Evolutionary conservation across 805 yeast genomes (phyloP), one percentile per base, ranked within the genome.

Genomic region (Lipomyces mesembrius): DNA sequence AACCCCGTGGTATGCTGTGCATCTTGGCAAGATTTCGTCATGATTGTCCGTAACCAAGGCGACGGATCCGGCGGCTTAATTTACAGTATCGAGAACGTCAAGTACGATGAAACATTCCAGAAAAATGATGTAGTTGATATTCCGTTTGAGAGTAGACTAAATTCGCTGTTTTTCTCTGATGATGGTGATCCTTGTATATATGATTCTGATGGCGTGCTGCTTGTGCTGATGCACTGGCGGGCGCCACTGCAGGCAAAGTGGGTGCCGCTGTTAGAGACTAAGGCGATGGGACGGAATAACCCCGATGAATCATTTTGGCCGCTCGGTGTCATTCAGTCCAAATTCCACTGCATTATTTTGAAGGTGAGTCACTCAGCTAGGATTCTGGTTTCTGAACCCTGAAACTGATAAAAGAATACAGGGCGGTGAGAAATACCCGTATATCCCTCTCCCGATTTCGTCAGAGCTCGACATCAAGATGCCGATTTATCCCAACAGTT

Each of bases 181-280:
- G 88, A 85, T 73, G 97, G 97, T 9, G 98, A 94, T 76, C 99
- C 99, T 0, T 90, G 95, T 70, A 76, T 93, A 6, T 89, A 88
- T 63, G 97, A 96, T n/a, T 80, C 83, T 39, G 92, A 88, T 70
- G 92, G 92, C 68, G 84, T 87, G 11, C 81, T 95, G 51, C 77
- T 90, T 39, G 85, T 91, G 0, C 79, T 95, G 25, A 82, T 88
- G 29, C 85, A 88, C 71, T 94, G 98, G 97, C 83, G 97, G 72
- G 85, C 84, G 27, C 81, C 89, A 0, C 77, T 83, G 46, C 95
- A 92, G 75, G 87, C 96, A 1, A 83, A 87, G 68, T 94, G 98
- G 98, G 81, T 91, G 12, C 98, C 98, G 0, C 72, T 94, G 12
- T 79, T 94, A 64, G 91, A 91, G 75, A 82, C 88, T 52, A 76